phyloP scores from a whole-genome alignment of 345 rosid species.

The Brassica cretica region DNA sequence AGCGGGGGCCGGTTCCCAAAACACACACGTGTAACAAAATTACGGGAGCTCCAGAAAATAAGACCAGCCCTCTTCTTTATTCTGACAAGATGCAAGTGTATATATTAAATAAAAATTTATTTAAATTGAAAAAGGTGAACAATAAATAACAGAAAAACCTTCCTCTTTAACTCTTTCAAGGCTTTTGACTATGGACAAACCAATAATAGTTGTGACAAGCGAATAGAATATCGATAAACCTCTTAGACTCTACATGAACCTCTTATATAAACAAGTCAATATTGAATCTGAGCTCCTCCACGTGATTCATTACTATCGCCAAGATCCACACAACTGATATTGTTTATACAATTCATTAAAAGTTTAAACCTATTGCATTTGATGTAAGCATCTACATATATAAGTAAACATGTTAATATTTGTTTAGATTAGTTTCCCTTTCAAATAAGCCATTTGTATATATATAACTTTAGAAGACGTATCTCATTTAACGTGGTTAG shows the following conservation, averaged over 20 bases:
- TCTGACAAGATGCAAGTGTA: conserved; percentile 34
- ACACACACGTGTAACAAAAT: conserved; percentile 20
- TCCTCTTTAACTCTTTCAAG: background rate
- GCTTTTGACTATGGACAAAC: conserved; percentile 21
- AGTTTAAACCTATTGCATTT: background rate
- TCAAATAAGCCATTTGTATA: background rate
- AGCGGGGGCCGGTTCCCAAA: conserved; percentile 39
- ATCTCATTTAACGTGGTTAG: conserved; percentile 20
- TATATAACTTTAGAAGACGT: conserved; percentile 17
- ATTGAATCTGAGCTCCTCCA: conserved; percentile 8
- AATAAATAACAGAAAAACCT: conserved; percentile 27
- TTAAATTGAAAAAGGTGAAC: background rate
- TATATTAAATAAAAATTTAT: background rate
- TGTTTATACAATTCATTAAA: background rate
- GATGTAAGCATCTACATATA: background rate
- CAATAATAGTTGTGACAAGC: conserved; percentile 9
- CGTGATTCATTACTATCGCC: conserved; percentile 28
- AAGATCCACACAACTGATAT: conserved; percentile 7
- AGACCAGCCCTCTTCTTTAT: conserved; percentile 21
- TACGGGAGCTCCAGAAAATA: conserved; percentile 15
- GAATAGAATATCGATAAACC: conserved; percentile 5
- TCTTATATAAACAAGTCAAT: background rate
- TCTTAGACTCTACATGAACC: conserved; percentile 14
- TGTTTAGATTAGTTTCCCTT: conserved; percentile 13
- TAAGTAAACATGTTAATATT: conserved; percentile 7